Evolutionary conservation across 2,329 filamentous ascomycete species (phyloP).

Genomic region (Penicillium decumbens): DNA sequence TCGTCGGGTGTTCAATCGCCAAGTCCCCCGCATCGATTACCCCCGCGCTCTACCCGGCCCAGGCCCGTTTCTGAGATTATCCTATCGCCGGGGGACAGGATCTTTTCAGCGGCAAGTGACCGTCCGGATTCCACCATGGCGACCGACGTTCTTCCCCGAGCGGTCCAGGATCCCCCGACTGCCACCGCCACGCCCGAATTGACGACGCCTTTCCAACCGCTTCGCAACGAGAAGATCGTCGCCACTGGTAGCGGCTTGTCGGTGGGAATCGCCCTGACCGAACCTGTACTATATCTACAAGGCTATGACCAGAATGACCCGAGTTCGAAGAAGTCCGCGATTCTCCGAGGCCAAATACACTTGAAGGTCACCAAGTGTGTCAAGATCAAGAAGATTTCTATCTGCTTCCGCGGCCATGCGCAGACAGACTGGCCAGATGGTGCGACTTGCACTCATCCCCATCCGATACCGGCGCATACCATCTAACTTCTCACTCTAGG

Average conservation of each 20-base stretch:
- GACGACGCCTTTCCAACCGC: slow-evolving; percentile 29
- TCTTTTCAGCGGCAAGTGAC: slow-evolving; percentile 21
- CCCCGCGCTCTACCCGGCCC: slow-evolving; percentile 26
- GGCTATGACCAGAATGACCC: slow-evolving; percentile 47
- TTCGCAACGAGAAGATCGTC: slow-evolving; percentile 46
- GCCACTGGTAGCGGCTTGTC: slow-evolving; percentile 48
- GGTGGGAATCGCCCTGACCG: slow-evolving; percentile 45
- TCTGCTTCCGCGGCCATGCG: slow-evolving; percentile 80
- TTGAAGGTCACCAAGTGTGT: slow-evolving; percentile 80
- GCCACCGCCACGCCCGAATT: slow-evolving; percentile 25
- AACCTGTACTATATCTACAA: slow-evolving; percentile 48
- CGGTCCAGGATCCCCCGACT: slow-evolving; percentile 18
- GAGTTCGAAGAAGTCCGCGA: slow-evolving; percentile 65
- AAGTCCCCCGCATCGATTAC: slow-evolving; percentile 21
- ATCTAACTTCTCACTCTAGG: slow-evolving; percentile 43
- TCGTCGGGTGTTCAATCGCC: slow-evolving; percentile 28
- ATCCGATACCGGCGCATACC: not conserved
- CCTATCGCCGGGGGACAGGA: slow-evolving; percentile 32
- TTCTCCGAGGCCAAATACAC: slow-evolving; percentile 78
- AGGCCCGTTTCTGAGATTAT: slow-evolving; percentile 37
- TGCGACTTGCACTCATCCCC: slow-evolving; percentile 22
- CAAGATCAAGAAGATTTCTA: slow-evolving; percentile 85
- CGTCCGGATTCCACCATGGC: slow-evolving; percentile 28
- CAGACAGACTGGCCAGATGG: slow-evolving; percentile 95
- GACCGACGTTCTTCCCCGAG: slow-evolving; percentile 21